Evolutionary conservation across 2,329 filamentous ascomycete genomes (phyloP), one percentile per base, ranked within the genome.

Genomic region (Fusarium praegraminearum): DNA sequence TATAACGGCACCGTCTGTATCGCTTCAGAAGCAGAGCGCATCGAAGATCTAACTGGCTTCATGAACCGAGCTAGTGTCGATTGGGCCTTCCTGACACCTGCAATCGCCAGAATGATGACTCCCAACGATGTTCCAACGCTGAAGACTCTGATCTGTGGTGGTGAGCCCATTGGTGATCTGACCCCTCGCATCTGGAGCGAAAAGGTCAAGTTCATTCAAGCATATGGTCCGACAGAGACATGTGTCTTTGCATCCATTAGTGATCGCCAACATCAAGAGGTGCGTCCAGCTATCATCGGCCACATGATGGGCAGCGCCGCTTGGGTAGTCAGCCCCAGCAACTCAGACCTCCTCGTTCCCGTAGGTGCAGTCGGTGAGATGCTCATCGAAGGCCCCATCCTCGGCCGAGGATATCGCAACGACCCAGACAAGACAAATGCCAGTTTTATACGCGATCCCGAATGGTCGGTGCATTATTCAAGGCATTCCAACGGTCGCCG

Each of bases 221-320:
- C 57, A 15, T 75, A 75, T 26, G 73, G 73, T 16, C 73, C 73
- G 12, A 67, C 70, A 28, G 73, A 75, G 51, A 50, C 49, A 7
- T 57, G 51, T 4, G 51, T 61, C 20, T 57, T 65, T 40, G 57
- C 57, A 22, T 49, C 58, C 22, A 50, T 56, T n/a, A 50, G 58
- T 18, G 41, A 61, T 62, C 40, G 51, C 35, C 62, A 65, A 32
- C 43, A 35, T 12, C 47, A 41, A 11, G 38, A 58, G 32, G 53
- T 51, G 3, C 45, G 45, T 18, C 35, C 47, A 40, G 35, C 22
- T 16, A 51, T 28, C 10, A 26, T 51, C 24, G 47, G 47, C 24
- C 22, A 51, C 18, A 51, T 40, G 22, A n/a, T 51, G 33, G 47
- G 47, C 5, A 28, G 47, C 4, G 47, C 24, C 8, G 35, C 16